phyloP scores from a whole-genome alignment of 169 alveolate species.

The Eimeria tenella region DNA sequence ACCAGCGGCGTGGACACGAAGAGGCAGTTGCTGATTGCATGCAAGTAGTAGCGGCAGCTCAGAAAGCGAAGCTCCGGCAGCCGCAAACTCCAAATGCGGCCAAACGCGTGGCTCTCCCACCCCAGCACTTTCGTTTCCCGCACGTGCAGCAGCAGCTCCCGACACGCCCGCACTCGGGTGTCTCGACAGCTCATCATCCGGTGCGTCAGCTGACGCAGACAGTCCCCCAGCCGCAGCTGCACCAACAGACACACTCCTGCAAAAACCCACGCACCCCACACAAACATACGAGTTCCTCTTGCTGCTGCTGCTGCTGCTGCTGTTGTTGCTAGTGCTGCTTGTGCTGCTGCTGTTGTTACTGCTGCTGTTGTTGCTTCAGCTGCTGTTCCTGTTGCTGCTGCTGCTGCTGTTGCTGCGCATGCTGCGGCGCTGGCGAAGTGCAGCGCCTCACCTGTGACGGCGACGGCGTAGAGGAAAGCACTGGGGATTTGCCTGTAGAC shows the following conservation, averaged over 20 bases:
- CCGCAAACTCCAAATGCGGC: slow-evolving; percentile 16
- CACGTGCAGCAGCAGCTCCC: slow-evolving; percentile 55
- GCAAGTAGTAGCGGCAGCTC: slow-evolving; percentile 44
- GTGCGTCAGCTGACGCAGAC: slow-evolving; percentile 55
- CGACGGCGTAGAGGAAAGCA: slow-evolving; percentile 50
- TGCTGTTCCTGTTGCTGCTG: slow-evolving; percentile 3
- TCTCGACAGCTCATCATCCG: slow-evolving; percentile 72
- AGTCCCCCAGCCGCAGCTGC: slow-evolving; percentile 33
- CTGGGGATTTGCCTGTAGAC: slow-evolving; percentile 52
- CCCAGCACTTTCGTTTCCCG: slow-evolving; percentile 66
- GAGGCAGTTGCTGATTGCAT: slow-evolving; percentile 44
- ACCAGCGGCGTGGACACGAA: slow-evolving; percentile 52
- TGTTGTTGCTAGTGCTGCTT: not conserved
- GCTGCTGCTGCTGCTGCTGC: slow-evolving; percentile 27
- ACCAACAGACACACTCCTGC: slow-evolving; percentile 41
- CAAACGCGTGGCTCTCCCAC: slow-evolving; percentile 26
- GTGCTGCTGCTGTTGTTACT: not conserved
- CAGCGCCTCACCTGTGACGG: slow-evolving; percentile 44
- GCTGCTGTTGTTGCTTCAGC: not conserved
- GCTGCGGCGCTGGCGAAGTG: not conserved
- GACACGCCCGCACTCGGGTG: slow-evolving; percentile 72
- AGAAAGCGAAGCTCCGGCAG: not conserved
- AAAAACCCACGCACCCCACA: not conserved
- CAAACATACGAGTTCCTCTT: not conserved
- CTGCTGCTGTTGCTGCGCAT: not conserved